Percentiles rank a stretch among this genome's conserved stretches.
Evolutionary conservation across 768 basidiomycete species (phyloP).

Genomic region (Tulasnella sp.): DNA sequence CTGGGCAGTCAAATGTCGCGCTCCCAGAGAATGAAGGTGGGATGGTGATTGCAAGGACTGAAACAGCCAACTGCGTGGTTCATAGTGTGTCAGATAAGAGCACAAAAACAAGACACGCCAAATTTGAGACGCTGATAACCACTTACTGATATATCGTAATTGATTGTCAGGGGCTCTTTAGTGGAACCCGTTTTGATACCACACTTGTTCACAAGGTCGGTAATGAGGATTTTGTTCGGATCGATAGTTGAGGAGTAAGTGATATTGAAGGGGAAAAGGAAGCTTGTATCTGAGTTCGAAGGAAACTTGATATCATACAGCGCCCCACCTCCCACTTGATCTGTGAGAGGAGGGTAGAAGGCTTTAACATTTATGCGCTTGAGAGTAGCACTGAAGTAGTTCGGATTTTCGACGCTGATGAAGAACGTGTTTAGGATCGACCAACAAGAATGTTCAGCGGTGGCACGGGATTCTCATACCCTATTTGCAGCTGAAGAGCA

Average conservation of each 20-base stretch:
- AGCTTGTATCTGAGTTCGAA: conserved; percentile 45
- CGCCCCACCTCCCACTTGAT: conserved; percentile 52
- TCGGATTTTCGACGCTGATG: conserved; percentile 64
- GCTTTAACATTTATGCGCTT: conserved; percentile 47
- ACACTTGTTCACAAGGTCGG: conserved; percentile 53
- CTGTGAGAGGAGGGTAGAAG: conserved; percentile 61
- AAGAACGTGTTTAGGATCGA: background rate
- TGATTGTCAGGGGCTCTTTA: conserved; percentile 41
- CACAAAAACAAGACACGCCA: background rate
- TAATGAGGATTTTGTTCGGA: conserved; percentile 43
- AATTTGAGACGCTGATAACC: background rate
- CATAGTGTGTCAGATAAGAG: background rate
- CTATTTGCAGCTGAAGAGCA: conserved; percentile 53
- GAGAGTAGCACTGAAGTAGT: conserved; percentile 62
- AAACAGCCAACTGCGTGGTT: conserved; percentile 63
- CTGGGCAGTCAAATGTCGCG: conserved; percentile 54
- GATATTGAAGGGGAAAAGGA: conserved; percentile 67
- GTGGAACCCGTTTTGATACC: conserved; percentile 35
- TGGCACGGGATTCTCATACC: conserved; percentile 34
- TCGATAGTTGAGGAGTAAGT: conserved; percentile 44
- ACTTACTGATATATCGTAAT: conserved; percentile 56
- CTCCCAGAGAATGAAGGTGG: conserved; percentile 53
- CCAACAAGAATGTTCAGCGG: conserved; percentile 7
- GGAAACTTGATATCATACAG: conserved; percentile 34
- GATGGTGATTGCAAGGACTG: conserved; percentile 51